Base-by-base conservation (phyloP, 2,329 filamentous ascomycete species). In the Cercospora sp. region DNA sequence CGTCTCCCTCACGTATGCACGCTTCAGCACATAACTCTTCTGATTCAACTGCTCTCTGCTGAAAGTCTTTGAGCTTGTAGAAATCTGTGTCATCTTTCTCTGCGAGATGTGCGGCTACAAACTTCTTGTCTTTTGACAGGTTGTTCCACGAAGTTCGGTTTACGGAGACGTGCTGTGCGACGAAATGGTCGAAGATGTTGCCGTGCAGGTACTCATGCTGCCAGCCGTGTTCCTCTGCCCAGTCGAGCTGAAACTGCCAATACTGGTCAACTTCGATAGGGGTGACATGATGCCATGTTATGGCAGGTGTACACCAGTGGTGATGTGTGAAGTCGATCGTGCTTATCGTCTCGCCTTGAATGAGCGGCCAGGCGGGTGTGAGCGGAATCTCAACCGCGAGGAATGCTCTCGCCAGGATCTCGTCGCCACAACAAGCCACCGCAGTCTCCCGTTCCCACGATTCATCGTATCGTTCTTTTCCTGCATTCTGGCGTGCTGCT, bases 371-470 rank as follows among this genome's bases (percentile, higher is more conserved):
- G 0, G 80, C 78, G 8, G 76, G 74, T 23, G 79, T 82, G 67
- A 87, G 68, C 3, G 77, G 74, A 9, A 87, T 79, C 0, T 80
- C 81, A 36, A 79, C 80, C 36, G 83, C 79, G 68, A 79, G 79
- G 63, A 87, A 73, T 5, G 81, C 82, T 75, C 81, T 84, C 0
- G 84, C 85, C 10, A 86, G 73, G 8, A 87, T 80, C 48, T 82
- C 84, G 66, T 87, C 85, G n/a, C 85, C 85, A 66, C 85, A 87
- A 73, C 84, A 86, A 66, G 87, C 85, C 8, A 78, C 71, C 42
- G 77, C 76, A 18, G 84, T 78, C 30, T 80, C 66, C 30, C 81
- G 77, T 64, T 83, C 78, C 80, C 83, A 86, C 16, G 69, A 66
- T 57, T 69, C 68, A 63, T 79, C 77, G 66, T 78, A 79, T 31